Percentiles rank a stretch among this genome's conserved stretches.
These are phyloP conservation scores for Arabidopsis hybrid DNA, from an alignment of 441 rosid genomes.

Conservation along the genomic window DNA sequence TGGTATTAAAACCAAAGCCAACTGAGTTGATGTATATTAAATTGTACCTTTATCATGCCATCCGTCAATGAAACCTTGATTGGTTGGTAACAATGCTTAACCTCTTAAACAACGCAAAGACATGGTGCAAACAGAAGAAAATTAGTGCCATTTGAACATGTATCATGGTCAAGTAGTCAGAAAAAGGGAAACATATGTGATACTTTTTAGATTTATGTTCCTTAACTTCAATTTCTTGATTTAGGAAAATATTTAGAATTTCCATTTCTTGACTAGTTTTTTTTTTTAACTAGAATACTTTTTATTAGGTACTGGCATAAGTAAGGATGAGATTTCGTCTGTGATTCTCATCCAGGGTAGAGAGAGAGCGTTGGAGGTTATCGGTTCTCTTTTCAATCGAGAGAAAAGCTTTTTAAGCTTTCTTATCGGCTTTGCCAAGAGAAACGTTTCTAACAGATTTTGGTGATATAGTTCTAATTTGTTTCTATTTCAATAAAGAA, in stretches of 20 bases:
- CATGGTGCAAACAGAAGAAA: slow-evolving; percentile 38
- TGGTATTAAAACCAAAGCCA: slow-evolving; percentile 36
- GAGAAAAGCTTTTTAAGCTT: not conserved
- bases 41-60: slow-evolving; percentile 62
- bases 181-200: not conserved
- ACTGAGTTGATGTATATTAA: slow-evolving; percentile 27
- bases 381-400: too few relatives aligned
- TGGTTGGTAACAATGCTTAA: slow-evolving; percentile 84
- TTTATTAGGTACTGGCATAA: not conserved
- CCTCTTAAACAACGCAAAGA: slow-evolving; percentile 69
- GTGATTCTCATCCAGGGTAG: slow-evolving; percentile 15
- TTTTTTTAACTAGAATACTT: not conserved
- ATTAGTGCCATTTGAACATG: slow-evolving; percentile 21
- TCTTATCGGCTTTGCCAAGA: not conserved
- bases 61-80: slow-evolving; percentile 72
- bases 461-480: not conserved
- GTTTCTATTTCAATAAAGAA: not conserved
- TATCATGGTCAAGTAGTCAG: slow-evolving; percentile 5
- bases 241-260: not conserved
- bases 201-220: slow-evolving; percentile 1
- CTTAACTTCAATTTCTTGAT: not conserved
- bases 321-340: slow-evolving; percentile 15
- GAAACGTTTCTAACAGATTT: not conserved
- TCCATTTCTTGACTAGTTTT: not conserved
- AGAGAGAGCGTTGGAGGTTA: not conserved